Percentiles rank a stretch among this genome's conserved stretches.
These are phyloP conservation scores for Backusella circina DNA, from an alignment of 192 early-diverging fungal species.

Conservation along the genomic window DNA sequence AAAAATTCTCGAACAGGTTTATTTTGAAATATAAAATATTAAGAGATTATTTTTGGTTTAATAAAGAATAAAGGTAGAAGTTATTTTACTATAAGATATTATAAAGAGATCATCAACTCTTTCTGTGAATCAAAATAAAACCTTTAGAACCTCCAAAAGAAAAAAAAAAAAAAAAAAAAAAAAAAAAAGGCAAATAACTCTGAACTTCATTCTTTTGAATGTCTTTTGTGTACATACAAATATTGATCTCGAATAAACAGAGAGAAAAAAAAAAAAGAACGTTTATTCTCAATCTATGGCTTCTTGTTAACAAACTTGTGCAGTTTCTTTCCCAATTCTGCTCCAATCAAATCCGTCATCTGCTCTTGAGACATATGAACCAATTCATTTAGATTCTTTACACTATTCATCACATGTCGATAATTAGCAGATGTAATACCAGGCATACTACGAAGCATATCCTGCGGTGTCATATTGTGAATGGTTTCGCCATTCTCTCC, in stretches of 20 bases:
- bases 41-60: too few species aligned
- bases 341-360: constrained; percentile 55
- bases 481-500: constrained; percentile 59
- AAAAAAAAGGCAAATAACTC: background rate
- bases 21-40: background rate
- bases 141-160: too few species aligned
- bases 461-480: constrained; percentile 68
- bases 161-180: too few species aligned
- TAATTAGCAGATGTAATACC: constrained; percentile 85
- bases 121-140: too few species aligned
- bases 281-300: background rate
- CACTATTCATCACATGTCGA: constrained; percentile 64
- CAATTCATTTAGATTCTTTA: constrained; percentile 62
- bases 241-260: too few species aligned
- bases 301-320: constrained; percentile 63
- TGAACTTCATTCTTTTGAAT: too few species aligned
- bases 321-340: constrained; percentile 54
- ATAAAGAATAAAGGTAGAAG: too few species aligned
- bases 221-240: too few species aligned
- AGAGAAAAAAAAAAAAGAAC: background rate
- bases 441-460: constrained; percentile 80
- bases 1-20: background rate
- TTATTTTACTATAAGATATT: too few species aligned
- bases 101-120: too few species aligned
- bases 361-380: constrained; percentile 44